Evolutionary conservation across 208 protist genomes (phyloP).

Genomic region (Wallacemonas collosoma): DNA sequence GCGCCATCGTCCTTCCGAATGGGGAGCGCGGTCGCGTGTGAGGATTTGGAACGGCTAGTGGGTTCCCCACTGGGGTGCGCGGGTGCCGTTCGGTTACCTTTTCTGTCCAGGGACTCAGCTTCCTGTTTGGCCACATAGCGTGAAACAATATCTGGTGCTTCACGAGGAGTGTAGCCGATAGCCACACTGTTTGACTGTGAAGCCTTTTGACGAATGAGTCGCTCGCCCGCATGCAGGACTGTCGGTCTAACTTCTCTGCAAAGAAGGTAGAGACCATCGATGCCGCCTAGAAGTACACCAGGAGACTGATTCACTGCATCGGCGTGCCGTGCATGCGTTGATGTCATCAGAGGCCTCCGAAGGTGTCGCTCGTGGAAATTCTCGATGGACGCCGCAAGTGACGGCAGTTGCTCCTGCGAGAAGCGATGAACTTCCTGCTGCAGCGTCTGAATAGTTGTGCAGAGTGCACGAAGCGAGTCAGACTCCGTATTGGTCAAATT

Average conservation of each 20-base stretch:
- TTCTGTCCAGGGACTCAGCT: not conserved
- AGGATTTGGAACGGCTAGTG: not conserved
- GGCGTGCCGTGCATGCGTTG: not conserved
- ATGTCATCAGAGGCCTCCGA: conserved; percentile 17
- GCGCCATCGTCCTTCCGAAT: not conserved
- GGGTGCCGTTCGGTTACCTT: too few relatives aligned
- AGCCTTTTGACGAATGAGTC: conserved; percentile 12
- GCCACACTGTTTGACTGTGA: conserved; percentile 18
- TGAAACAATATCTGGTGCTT: not conserved
- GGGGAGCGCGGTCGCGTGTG: not conserved
- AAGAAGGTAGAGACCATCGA: conserved; percentile 24
- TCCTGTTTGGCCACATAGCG: conserved; percentile 9
- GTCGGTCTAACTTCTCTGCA: conserved; percentile 24
- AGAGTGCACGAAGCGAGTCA: conserved; percentile 20
- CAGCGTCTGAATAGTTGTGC: conserved; percentile 14
- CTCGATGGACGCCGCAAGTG: conserved; percentile 25
- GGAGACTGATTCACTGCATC: conserved; percentile 15
- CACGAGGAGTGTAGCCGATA: conserved; percentile 32
- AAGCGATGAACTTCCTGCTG: conserved; percentile 17
- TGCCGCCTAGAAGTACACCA: conserved; percentile 24
- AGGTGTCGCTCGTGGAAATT: conserved; percentile 31
- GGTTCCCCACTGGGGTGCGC: not conserved
- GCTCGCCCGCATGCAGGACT: conserved; percentile 11
- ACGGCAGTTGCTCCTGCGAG: conserved; percentile 19
- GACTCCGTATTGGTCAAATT: conserved; percentile 13